Base-by-base conservation (phyloP, 1,139 yeast genomes). In the Komagataea norvegica region DNA sequence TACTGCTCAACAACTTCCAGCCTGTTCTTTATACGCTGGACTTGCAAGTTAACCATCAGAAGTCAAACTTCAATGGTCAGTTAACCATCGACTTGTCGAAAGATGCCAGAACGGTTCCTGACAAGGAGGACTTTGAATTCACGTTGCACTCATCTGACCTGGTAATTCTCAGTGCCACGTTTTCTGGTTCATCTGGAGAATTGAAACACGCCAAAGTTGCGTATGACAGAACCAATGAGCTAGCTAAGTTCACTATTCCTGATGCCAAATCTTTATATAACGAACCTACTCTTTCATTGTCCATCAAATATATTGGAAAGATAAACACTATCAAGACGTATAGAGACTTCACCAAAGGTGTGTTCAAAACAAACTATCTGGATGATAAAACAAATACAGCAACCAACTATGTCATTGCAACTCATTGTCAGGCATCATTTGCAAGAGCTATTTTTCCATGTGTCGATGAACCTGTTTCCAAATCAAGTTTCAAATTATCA, bases 371-470 rank as follows among this genome's bases (percentile, higher is more conserved):
- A 1, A 77, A 78, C 50, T 78, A 77, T 52, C 64, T 68, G 40
- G 77, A 73, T 46, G 63, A 68, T 5, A 56, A 64, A 16, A 61
- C 71, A 2, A 78, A 79, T 10, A 63, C 57, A 23, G 61, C 79
- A 2, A 61, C 65, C 41, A 71, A 74, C 43, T 68, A 61, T 41
- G 60, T 81, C 13, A 54, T 81, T 29, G 78, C 87, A 0, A 79
- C 91, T 2, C 89, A 83, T 52, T 69, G 77, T 29, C 89, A 81
- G 54, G 88, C 91, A 0, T 67, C 69, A 23, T 78, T 70, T 45
- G 80, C 86, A 3, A 65, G 80, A 48, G 55, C 55, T 35, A 70
- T 81, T 11, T 77, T 77, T 50, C 91, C 91, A 2, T 71, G 79
- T 46, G 55, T 82, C 16, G 89, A 83, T 53, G 87, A 80, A 46